Conservation (phyloP, 1,284 basidiomycete genomes). For the Malassezia caprae region DNA sequence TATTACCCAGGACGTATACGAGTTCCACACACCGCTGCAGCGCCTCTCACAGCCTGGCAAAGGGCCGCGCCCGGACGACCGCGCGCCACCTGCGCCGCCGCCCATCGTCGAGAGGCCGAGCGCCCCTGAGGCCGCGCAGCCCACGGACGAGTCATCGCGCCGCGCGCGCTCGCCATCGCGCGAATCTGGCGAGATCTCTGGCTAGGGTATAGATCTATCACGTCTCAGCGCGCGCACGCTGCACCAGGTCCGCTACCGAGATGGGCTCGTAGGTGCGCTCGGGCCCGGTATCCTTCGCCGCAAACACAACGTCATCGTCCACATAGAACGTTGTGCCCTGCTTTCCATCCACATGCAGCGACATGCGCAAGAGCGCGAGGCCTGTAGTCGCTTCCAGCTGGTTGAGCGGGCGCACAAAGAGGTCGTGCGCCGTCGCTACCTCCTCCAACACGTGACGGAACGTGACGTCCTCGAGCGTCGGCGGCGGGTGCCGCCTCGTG, state of each 20-base stretch:
- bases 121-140: not conserved
- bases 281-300: not conserved
- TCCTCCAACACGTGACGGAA: constrained; percentile 87
- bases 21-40: constrained; percentile 21
- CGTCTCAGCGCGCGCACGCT: not conserved
- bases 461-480: constrained; percentile 51
- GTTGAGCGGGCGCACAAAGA: constrained; percentile 77
- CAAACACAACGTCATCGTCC: constrained; percentile 59
- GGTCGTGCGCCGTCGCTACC: constrained; percentile 66
- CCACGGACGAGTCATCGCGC: not conserved
- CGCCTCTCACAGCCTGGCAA: not conserved
- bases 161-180: not conserved
- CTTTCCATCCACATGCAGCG: constrained; percentile 65
- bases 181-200: constrained; percentile 6
- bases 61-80: not conserved
- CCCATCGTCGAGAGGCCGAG: not conserved
- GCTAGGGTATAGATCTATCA: constrained; percentile 1
- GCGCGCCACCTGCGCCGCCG: not conserved
- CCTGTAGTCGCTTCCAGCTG: constrained; percentile 68
- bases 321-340: constrained; percentile 75
- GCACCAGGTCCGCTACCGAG: constrained; percentile 4
- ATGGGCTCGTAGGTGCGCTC: constrained; percentile 7
- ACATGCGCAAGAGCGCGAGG: constrained; percentile 71
- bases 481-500: not conserved
- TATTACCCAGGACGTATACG: constrained; percentile 32